Evolutionary conservation across 805 yeast genomes (phyloP), one percentile per base, ranked within the genome.

Genomic region (Starmerella scarabaei): DNA sequence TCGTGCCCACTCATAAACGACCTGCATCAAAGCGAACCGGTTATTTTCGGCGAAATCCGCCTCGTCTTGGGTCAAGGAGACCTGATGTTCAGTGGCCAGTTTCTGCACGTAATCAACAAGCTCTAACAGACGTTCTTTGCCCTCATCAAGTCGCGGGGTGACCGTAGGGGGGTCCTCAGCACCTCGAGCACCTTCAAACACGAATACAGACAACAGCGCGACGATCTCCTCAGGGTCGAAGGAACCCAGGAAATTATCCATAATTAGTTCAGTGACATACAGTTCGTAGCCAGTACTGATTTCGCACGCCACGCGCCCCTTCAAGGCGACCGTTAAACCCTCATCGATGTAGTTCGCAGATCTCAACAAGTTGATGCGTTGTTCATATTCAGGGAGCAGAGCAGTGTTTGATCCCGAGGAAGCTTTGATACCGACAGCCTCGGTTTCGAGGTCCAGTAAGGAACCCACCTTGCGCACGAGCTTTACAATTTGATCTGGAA

Each of bases 1-100:
- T 49, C 93, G 69, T 1, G 97, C 95, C 99, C 99, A 91, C 61
- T 91, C 96, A 58, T 88, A 91, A 4, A 88, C 94, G 11, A 84
- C 94, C 57, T 85, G 88, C 61, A 84, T 81, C 53, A 91, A 67
- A 0, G 88, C 94, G 60, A 91, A 91, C 50, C 97, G 67, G 52
- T 83, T 78, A 48, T 78, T 71, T 41, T 83, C 93, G 48, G 79
- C 62, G 53, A 88, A 91, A 44, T 79, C 80, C 36, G 77, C 79
- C 52, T 88, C 97, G 38, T 86, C 97, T 9, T 77, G 67, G 0
- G 94, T 81, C 49, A 84, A 62, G 16, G 77, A 65, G 15, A 91
- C 82, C 56, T 80, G 85, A 45, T 77, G 73, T 30, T 69, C 68
- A 33, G 69, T 69, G 51, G 73, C 84, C 1, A 80, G 74, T 29